phyloP scores from a whole-genome alignment of 2,329 filamentous ascomycete genomes.

The Ophiostoma piceae region DNA sequence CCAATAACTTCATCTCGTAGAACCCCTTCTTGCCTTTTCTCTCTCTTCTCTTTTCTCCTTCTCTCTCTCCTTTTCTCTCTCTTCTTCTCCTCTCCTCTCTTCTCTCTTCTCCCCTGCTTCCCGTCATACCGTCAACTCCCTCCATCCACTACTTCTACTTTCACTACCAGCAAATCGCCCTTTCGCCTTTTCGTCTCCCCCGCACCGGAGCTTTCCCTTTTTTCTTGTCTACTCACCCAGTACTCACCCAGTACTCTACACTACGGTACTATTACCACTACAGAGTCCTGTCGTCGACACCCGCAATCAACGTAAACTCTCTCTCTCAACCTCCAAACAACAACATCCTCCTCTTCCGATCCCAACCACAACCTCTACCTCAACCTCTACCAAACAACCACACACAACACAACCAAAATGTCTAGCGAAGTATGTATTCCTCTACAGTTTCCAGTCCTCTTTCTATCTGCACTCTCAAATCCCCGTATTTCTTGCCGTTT shows the following conservation, averaged over 20 bases:
- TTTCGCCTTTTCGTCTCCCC: conserved; percentile 9
- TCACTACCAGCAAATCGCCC: conserved; percentile 8
- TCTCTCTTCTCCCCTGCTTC: conserved; percentile 5
- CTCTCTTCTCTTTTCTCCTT: not conserved
- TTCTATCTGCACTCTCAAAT: not conserved
- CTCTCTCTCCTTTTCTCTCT: not conserved
- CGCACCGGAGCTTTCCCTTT: conserved; percentile 16
- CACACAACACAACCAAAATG: conserved; percentile 22
- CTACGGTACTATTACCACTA: too few species aligned
- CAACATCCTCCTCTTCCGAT: not conserved
- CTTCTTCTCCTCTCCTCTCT: not conserved
- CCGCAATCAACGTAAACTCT: not conserved
- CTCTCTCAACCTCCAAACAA: conserved; percentile 3
- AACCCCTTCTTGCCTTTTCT: not conserved
- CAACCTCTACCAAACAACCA: not conserved
- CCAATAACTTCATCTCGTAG: conserved; percentile 12
- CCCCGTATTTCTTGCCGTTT: not conserved
- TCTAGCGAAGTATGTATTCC: conserved; percentile 25
- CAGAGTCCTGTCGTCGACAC: conserved; percentile 10
- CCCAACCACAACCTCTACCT: not conserved
- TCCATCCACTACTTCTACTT: not conserved
- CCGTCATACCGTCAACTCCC: conserved; percentile 8
- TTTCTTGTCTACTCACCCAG: not conserved
- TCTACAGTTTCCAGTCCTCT: not conserved
- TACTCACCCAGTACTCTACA: not conserved